These are phyloP conservation scores for Phytophthora megakarya DNA, from an alignment of 352 stramenopile species.

Conservation along the genomic window DNA sequence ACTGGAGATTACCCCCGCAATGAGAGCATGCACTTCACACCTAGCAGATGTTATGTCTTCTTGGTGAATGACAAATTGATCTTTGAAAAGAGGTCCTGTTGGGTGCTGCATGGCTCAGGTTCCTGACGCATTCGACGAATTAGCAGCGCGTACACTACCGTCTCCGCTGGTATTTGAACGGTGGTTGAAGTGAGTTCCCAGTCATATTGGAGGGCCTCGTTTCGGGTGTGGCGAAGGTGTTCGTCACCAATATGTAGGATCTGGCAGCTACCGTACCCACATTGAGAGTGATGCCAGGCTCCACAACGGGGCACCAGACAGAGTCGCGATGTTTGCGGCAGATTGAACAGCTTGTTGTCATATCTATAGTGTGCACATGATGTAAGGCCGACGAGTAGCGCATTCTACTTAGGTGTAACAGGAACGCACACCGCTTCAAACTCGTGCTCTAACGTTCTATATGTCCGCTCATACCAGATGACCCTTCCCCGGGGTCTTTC, in stretches of 20 bases:
- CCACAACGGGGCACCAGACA: not conserved
- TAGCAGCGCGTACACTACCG: not conserved
- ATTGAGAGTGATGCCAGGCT: conserved; percentile 1
- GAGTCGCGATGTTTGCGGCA: not conserved
- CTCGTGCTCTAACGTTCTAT: not conserved
- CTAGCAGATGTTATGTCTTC: conserved; percentile 10
- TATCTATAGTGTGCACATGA: not conserved
- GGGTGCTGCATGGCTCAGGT: not conserved
- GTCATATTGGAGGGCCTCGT: too few relatives aligned
- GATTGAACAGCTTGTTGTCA: not conserved
- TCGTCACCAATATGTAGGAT: not conserved
- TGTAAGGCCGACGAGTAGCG: not conserved
- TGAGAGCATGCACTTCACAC: conserved; percentile 6
- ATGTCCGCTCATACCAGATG: conserved; percentile 11
- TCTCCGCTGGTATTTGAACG: too few relatives aligned
- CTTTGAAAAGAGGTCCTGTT: not conserved
- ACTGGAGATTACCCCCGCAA: not conserved
- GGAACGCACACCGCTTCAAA: conserved; percentile 2
- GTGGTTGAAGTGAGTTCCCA: too few relatives aligned
- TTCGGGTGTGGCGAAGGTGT: too few relatives aligned
- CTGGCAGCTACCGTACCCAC: not conserved
- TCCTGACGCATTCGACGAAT: not conserved
- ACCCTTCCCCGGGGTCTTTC: conserved; percentile 1
- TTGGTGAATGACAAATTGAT: not conserved
- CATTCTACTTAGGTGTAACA: not conserved